phyloP scores from a whole-genome alignment of 1,284 basidiomycete genomes.

The Stygiomarasmius scandens region DNA sequence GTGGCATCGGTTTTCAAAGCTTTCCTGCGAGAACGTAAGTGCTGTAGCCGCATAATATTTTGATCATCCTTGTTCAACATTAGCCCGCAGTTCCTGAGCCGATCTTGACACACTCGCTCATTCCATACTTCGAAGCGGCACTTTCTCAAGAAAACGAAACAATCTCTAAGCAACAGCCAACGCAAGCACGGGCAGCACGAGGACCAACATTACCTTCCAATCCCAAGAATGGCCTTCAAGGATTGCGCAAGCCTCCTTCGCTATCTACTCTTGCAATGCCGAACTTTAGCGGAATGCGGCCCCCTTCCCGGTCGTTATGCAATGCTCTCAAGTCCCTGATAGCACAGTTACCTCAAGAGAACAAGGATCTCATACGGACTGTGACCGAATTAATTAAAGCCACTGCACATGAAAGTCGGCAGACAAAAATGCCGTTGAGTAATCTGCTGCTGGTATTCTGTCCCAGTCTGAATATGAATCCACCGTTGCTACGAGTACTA shows the following conservation, averaged over 20 bases:
- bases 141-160: conserved; percentile 57
- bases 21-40: conserved; percentile 77
- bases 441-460: conserved; percentile 81
- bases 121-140: conserved; percentile 76
- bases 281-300: conserved; percentile 56
- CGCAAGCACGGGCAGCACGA: conserved; percentile 15
- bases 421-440: conserved; percentile 84
- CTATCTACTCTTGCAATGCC: conserved; percentile 76
- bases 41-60: conserved; percentile 1
- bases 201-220: conserved; percentile 45
- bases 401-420: conserved; percentile 61
- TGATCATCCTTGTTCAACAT: not conserved
- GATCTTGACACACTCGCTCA: conserved; percentile 71
- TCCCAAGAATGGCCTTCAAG: conserved; percentile 42
- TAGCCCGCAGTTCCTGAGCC: conserved; percentile 72
- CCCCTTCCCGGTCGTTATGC: conserved; percentile 58
- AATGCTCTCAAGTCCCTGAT: conserved; percentile 60
- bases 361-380: conserved; percentile 72
- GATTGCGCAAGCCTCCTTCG: conserved; percentile 73
- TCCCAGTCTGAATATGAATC: conserved; percentile 79
- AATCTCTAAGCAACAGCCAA: conserved; percentile 33
- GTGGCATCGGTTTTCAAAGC: conserved; percentile 87
- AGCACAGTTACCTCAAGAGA: conserved; percentile 68
- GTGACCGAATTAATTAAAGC: conserved; percentile 73
- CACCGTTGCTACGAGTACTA: conserved; percentile 70